Percentiles rank a stretch among this genome's conserved stretches.
These are phyloP conservation scores for Eucalyptus pauciflora DNA, from an alignment of 345 rosid genomes.

Conservation along the genomic window DNA sequence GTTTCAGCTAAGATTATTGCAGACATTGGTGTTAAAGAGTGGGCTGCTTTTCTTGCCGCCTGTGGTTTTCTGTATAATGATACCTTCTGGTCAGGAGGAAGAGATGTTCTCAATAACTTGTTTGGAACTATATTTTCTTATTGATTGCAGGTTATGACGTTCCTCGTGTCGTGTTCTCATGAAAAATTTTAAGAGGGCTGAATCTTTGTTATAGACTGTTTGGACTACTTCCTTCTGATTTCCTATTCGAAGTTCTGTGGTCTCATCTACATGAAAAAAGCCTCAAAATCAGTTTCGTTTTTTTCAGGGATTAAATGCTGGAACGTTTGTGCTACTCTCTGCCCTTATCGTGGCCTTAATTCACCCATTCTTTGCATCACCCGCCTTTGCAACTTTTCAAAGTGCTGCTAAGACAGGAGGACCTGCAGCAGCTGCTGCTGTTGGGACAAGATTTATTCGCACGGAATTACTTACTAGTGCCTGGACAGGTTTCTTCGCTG, in stretches of 20 bases:
- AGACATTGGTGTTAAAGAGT: neutral
- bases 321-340: slow-evolving; percentile 43
- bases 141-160: neutral
- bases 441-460: slow-evolving; percentile 36
- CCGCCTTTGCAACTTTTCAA: slow-evolving; percentile 77
- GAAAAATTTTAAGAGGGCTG: neutral
- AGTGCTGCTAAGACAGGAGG: slow-evolving; percentile 43
- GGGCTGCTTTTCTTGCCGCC: neutral
- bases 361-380: slow-evolving; percentile 66
- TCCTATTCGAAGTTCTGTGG: neutral
- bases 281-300: neutral
- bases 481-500: slow-evolving; percentile 96
- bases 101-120: neutral
- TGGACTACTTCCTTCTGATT: neutral
- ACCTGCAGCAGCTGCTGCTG: slow-evolving; percentile 30
- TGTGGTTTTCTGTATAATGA: neutral
- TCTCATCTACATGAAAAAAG: neutral
- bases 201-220: neutral
- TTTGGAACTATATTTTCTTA: neutral
- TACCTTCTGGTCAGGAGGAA: neutral
- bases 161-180: neutral
- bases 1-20: neutral
- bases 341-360: slow-evolving; percentile 39
- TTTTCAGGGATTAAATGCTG: slow-evolving; percentile 36
- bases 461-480: slow-evolving; percentile 71